Base-by-base conservation (phyloP, 2,329 filamentous ascomycete species). In the Sclerotinia subarctica region DNA sequence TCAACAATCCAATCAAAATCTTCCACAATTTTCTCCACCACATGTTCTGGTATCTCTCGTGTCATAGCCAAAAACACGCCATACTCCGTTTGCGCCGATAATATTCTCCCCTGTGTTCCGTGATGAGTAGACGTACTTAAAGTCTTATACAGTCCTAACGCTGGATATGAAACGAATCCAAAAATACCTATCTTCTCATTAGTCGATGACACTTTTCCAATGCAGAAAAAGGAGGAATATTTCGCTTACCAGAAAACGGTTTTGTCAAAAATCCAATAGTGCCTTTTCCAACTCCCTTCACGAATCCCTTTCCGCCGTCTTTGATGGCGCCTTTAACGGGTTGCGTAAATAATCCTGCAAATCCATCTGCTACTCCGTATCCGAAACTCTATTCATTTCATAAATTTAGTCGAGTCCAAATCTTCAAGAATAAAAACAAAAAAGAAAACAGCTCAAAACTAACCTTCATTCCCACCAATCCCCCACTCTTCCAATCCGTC, bases 91-190 rank as follows among this genome's bases (percentile, higher is more conserved):
- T 63, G 59, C 7, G 59, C 59, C 4, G 24, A 26, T 6, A 63
- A n/a, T 0, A 63, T 63, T 44, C 11, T 38, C 46, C 59, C 59
- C 46, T 66, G 52, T 15, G 67, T 46, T 32, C 62, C 62, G 1
- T 64, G 57, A 24, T 47, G 15, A 8, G 67, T 29, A 13, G 67
- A 58, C 17, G 54, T 60, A 32, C 44, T 46, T 8, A 68, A 47
- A 11, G 53, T n/a, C 53, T 54, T 65, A 58, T 68, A 68, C n/a
- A 68, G 26, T 17, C 62, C 67, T 21, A 68, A 21, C 3, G 64
- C 64, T 24, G 67, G 67, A 53, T 68, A 68, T 42, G 67, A 54
- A 17, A 68, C 64, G 26, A 68, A 38, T 10, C 67, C 62, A 44
- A 68, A 66, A 11, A 66, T 29, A 7, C 38, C 67, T 58, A 38